These are phyloP conservation scores for Buddleja alternifolia DNA, from an alignment of 257 asterid species.

Conservation along the genomic window DNA sequence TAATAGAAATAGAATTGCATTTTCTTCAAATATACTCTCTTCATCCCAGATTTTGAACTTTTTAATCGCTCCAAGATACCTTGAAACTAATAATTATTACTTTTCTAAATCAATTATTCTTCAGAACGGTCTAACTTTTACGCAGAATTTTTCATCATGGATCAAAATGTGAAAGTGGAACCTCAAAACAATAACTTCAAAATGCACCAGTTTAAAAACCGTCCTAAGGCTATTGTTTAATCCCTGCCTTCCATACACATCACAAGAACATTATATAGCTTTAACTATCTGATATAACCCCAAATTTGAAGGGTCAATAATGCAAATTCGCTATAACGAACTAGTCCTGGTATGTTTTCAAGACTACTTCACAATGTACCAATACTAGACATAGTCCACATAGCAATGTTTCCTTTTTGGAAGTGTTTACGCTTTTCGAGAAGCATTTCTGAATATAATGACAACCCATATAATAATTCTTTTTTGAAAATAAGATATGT, in stretches of 20 bases:
- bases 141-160: not conserved
- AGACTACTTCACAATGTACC: not conserved
- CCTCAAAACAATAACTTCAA: not conserved
- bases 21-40: not conserved
- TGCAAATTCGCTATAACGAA: not conserved
- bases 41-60: not conserved
- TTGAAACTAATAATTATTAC: not conserved
- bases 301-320: not conserved
- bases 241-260: not conserved
- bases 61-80: not conserved
- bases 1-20: conserved; percentile 1
- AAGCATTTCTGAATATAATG: not conserved
- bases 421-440: not conserved
- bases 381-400: not conserved
- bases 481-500: not conserved
- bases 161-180: not conserved
- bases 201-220: no score
- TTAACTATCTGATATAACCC: not conserved
- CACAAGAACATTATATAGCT: no score
- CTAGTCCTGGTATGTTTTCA: not conserved
- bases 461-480: not conserved
- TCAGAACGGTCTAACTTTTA: not conserved
- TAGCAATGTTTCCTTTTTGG: not conserved
- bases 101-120: not conserved
- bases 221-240: no score